phyloP scores from a whole-genome alignment of 2,329 filamentous ascomycete genomes.

The Aspergillus chevalieri region DNA sequence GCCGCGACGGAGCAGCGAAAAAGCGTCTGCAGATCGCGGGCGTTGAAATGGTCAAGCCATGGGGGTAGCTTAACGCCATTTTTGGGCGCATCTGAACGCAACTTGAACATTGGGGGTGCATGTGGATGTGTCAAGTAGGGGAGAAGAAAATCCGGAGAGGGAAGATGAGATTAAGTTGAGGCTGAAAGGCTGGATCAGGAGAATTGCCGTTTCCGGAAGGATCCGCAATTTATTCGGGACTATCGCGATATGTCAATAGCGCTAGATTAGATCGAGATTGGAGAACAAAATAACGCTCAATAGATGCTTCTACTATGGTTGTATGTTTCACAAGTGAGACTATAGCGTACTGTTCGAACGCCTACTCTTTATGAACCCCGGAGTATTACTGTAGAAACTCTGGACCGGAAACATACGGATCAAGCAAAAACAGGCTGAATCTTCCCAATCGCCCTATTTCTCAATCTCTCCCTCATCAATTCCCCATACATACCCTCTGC shows the following conservation, averaged over 20 bases:
- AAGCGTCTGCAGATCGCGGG: conserved; percentile 42
- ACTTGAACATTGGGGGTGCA: neutral
- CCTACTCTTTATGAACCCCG: no score
- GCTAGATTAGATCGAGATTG: neutral
- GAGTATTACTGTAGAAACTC: no score
- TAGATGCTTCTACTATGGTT: no score
- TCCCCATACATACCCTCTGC: conserved; percentile 49
- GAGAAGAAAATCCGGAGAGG: conserved; percentile 10
- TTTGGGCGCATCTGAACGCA: neutral
- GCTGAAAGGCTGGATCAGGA: conserved; percentile 15
- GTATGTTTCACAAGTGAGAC: no score
- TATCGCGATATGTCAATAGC: neutral
- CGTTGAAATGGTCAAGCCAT: conserved; percentile 43
- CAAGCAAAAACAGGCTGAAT: conserved; percentile 44
- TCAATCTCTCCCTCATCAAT: conserved; percentile 47
- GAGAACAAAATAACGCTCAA: no score
- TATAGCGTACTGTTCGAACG: no score
- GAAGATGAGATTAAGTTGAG: no score
- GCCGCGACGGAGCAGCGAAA: conserved; percentile 44
- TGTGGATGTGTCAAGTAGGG: neutral
- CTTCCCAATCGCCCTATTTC: conserved; percentile 35
- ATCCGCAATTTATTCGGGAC: neutral
- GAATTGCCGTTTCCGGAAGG: neutral
- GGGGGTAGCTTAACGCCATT: conserved; percentile 16
- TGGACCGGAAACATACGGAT: conserved; percentile 14